phyloP scores from a whole-genome alignment of 345 rosid species.

The Eucalyptus tenuipes region DNA sequence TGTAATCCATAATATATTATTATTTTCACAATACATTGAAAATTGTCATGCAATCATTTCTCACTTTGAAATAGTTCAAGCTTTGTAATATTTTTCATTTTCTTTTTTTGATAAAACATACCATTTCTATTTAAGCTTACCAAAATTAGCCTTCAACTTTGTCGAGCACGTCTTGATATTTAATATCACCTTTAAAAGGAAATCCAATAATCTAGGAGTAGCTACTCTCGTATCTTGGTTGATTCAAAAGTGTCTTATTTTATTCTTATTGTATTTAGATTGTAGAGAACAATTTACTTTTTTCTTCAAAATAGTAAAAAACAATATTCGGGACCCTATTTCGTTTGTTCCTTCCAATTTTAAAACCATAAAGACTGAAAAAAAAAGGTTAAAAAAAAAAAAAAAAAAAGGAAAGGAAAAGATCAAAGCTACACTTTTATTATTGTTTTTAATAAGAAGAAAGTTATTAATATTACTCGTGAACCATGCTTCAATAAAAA shows the following conservation, averaged over 20 bases:
- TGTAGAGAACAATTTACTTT: not conserved
- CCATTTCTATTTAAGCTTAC: not conserved
- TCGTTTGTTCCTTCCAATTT: not conserved
- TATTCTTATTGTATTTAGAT: not conserved
- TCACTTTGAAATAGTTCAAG: not conserved
- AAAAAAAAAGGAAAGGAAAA: not conserved
- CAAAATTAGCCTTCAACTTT: not conserved
- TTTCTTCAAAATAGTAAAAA: not conserved
- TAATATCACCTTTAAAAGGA: not conserved
- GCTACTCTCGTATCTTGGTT: not conserved
- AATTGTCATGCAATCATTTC: no score
- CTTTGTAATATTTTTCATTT: not conserved
- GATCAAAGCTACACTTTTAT: not conserved
- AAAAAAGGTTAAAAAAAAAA: not conserved
- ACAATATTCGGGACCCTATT: not conserved
- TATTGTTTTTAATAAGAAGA: not conserved
- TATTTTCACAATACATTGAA: no score
- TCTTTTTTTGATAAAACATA: not conserved
- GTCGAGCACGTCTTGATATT: not conserved
- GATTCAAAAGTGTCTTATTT: not conserved
- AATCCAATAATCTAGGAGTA: not conserved
- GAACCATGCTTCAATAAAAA: not conserved
- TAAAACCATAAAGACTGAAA: not conserved
- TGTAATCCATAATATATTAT: accelerated
- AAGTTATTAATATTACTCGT: not conserved